Conservation (phyloP, 805 yeast species). For the Kodamaea kaohsiungensis region DNA sequence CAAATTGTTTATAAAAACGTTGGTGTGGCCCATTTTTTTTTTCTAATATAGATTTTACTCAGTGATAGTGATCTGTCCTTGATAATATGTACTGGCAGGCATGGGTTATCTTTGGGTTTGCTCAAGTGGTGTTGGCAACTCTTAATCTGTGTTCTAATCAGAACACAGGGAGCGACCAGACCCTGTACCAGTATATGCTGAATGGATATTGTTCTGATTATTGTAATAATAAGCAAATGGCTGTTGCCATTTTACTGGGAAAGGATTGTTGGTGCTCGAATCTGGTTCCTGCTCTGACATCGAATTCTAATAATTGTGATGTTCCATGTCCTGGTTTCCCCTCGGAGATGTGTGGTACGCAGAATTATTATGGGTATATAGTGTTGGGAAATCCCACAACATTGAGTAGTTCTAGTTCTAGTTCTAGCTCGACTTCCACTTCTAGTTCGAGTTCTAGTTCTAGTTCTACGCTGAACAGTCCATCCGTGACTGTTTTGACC, state of each 20-base stretch:
- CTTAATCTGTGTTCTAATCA: constrained; percentile 24
- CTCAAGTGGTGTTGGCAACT: constrained; percentile 2
- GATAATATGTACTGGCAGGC: background rate
- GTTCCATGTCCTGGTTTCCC: constrained; percentile 47
- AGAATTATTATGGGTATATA: constrained; percentile 56
- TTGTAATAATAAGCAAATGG: constrained; percentile 44
- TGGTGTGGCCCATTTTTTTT: background rate
- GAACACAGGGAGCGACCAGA: constrained; percentile 21
- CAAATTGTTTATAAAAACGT: background rate
- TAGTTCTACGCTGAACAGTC: background rate
- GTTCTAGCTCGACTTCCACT: constrained; percentile 5
- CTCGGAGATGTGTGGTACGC: constrained; percentile 42
- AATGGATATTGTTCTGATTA: constrained; percentile 53
- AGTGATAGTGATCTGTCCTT: background rate
- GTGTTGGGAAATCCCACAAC: constrained; percentile 27
- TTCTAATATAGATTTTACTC: background rate
- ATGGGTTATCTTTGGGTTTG: constrained; percentile 2
- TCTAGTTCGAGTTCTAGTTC: constrained; percentile 9
- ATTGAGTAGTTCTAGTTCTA: constrained; percentile 9
- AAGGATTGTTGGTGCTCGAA: constrained; percentile 64
- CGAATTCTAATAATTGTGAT: constrained; percentile 34
- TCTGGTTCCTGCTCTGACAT: constrained; percentile 45
- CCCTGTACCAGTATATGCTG: constrained; percentile 32
- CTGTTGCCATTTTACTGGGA: constrained; percentile 56
- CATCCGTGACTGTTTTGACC: constrained; percentile 9